Evolutionary conservation across 805 yeast genomes (phyloP).

Genomic region (Candida multigemmis): DNA sequence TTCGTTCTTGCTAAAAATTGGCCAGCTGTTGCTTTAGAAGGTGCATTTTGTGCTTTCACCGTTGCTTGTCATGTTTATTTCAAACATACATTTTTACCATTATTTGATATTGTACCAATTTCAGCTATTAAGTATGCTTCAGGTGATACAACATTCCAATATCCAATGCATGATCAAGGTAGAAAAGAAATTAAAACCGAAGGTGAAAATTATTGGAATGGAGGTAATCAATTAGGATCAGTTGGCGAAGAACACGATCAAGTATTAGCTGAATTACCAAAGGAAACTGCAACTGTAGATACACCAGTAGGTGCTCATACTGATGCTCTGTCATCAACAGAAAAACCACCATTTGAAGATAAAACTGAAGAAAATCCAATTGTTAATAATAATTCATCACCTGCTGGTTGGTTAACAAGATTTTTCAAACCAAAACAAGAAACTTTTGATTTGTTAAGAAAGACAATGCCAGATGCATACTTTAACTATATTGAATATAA

Average conservation of each 20-base stretch:
- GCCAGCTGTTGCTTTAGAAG: slow-evolving; percentile 70
- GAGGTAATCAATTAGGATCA: slow-evolving; percentile 33
- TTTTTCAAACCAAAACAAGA: slow-evolving; percentile 42
- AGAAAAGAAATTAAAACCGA: slow-evolving; percentile 42
- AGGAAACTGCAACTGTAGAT: slow-evolving; percentile 10
- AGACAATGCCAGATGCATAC: slow-evolving; percentile 31
- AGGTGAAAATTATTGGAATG: slow-evolving; percentile 41
- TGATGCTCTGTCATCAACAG: not conserved
- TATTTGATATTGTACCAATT: slow-evolving; percentile 62
- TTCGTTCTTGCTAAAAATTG: slow-evolving; percentile 72
- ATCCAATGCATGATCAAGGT: slow-evolving; percentile 64
- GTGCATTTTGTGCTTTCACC: slow-evolving; percentile 47
- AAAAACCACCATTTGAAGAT: slow-evolving; percentile 3
- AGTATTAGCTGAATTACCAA: slow-evolving; percentile 6
- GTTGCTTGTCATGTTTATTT: slow-evolving; percentile 50
- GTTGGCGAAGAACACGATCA: slow-evolving; percentile 10
- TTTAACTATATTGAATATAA: slow-evolving; percentile 33
- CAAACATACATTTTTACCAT: slow-evolving; percentile 50
- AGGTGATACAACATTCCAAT: slow-evolving; percentile 33
- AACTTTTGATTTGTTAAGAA: slow-evolving; percentile 36
- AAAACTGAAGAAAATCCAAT: slow-evolving; percentile 1
- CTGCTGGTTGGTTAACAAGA: slow-evolving; percentile 21
- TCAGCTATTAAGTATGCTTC: slow-evolving; percentile 46
- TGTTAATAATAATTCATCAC: slow-evolving; percentile 4
- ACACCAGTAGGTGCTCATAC: not conserved